phyloP scores from a whole-genome alignment of 2,329 filamentous ascomycete species.

The Sporothrix humicola region DNA sequence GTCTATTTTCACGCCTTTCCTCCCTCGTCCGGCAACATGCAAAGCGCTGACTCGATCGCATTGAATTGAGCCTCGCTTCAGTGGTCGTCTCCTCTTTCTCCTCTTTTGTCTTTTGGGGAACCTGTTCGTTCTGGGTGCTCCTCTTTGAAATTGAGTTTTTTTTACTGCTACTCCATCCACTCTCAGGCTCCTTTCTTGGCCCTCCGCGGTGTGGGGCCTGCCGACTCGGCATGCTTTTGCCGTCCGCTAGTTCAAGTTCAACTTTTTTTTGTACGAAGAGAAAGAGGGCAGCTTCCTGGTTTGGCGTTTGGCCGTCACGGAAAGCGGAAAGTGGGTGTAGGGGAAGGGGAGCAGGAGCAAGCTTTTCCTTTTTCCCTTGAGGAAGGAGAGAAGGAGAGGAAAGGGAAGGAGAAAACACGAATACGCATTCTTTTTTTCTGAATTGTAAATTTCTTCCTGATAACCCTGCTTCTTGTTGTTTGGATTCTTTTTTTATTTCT shows the following conservation, averaged over 20 bases:
- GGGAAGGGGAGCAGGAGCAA: constrained; percentile 3
- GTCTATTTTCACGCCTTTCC: constrained; percentile 6
- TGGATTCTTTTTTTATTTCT: background rate
- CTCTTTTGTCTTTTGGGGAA: background rate
- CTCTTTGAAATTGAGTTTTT: background rate
- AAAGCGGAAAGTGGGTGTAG: constrained; percentile 3
- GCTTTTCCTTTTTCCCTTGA: too few species aligned
- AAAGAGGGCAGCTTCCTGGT: constrained; percentile 18
- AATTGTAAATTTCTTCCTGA: background rate
- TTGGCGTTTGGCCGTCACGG: constrained; percentile 6
- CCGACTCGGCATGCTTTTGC: constrained; percentile 30
- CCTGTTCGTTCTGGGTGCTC: too few species aligned
- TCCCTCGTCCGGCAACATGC: background rate
- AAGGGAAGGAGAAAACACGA: background rate
- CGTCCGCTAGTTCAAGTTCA: background rate
- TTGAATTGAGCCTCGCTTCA: background rate
- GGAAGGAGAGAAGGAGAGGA: background rate
- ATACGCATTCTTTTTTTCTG: background rate
- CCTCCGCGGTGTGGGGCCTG: constrained; percentile 15
- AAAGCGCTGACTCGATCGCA: background rate
- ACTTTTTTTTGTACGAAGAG: too few species aligned
- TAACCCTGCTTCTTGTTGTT: background rate
- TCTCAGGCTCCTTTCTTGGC: background rate
- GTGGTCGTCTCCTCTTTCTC: constrained; percentile 17
- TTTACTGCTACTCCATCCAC: background rate